Conservation (phyloP, 2,329 filamentous ascomycete genomes). For the Calonectria crousiana region DNA sequence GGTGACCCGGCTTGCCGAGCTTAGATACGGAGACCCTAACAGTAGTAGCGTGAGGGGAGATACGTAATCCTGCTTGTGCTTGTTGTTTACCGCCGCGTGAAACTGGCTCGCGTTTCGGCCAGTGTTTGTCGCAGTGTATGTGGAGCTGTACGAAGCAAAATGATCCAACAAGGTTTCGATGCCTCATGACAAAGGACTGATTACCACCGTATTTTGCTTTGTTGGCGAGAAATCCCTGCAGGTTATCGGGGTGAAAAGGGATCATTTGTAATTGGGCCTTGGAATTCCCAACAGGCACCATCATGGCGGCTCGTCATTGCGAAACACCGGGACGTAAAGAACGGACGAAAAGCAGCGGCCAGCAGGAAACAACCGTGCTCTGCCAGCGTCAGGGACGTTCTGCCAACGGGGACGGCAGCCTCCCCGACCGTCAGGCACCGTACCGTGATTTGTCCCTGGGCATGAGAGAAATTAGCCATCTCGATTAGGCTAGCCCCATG, state of each 20-base stretch:
- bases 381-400: not conserved
- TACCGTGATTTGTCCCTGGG: conserved; percentile 29
- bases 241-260: not conserved
- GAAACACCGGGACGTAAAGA: not conserved
- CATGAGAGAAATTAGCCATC: conserved; percentile 37
- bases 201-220: not conserved
- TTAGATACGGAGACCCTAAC: not conserved
- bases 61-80: not conserved
- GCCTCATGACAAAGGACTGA: not conserved
- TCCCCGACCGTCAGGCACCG: not conserved
- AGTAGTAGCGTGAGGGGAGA: not conserved
- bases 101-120: not conserved
- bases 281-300: conserved; percentile 11
- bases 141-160: conserved; percentile 22
- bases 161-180: conserved; percentile 7
- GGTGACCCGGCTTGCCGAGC: not conserved
- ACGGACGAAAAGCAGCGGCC: conserved; percentile 1
- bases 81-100: conserved; percentile 3
- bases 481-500: conserved; percentile 23
- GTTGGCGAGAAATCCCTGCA: not conserved
- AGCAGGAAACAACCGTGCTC: not conserved
- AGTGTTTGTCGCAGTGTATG: not conserved
- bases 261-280: not conserved
- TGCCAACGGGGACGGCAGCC: conserved; percentile 14
- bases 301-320: not conserved